Base-by-base conservation (phyloP, 495 filamentous ascomycete genomes). In the Xylaria palmicola region DNA sequence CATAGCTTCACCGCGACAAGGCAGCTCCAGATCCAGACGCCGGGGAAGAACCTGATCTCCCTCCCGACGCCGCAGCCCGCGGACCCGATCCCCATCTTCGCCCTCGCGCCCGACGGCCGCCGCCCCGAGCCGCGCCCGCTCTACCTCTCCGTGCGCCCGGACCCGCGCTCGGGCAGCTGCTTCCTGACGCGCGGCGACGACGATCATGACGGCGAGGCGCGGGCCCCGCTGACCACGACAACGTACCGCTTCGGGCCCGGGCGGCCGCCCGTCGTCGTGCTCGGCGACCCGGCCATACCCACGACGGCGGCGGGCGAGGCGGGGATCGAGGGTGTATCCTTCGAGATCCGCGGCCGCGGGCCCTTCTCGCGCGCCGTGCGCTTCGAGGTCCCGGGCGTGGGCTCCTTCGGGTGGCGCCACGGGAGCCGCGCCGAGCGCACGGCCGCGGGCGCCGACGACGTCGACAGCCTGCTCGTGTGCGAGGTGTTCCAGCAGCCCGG, bases 211-310 rank as follows among this genome's bases (percentile, higher is more conserved):
- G 19, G 47, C 48, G 34, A 73, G 66, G 6, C 51, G 32, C 45
- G 45, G 15, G 17, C 51, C 17, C 44, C 62, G 3, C 52, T 81
- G 2, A 72, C 74, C 51, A 72, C 63, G 4, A 83, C 81, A 0
- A 78, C 73, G 2, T 85, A 84, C 68, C 75, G 75, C 57, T 83
- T 79, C 64, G 81, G 80, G 1, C 82, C 81, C 12, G 71, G 71
- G 26, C 70, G 73, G 6, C 59, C 62, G 3, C 71, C 73, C 12
- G 63, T 72, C 59, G 24, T 73, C 8, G 50, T 50, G 3, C 53
- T 76, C 5, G 34, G 20, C 0, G 55, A 57, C 27, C 54, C 54
- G 17, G 24, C 53, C 19, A 15, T 13, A 34, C 27, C 32, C 20
- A 47, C 65, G 4, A 34, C 37, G 2, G 56, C 59, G 6, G 24